These are phyloP conservation scores for Physcomitrellopsis africana DNA, from an alignment of 225 moss, liverwort and hornwort species.

Conservation along the genomic window DNA sequence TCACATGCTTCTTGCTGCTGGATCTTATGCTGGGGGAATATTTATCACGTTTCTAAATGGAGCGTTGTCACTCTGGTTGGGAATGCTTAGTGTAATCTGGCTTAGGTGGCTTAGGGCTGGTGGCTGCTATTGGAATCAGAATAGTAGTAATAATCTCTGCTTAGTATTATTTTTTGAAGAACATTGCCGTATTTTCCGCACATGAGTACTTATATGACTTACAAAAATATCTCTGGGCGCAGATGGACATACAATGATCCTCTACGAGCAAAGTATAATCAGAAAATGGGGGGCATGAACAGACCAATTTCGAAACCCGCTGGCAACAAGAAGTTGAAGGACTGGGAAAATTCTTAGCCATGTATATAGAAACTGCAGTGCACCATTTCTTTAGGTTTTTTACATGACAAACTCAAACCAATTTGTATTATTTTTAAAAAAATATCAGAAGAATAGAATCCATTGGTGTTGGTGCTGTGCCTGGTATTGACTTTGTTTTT, in stretches of 20 bases:
- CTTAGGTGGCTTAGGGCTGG: too few relatives aligned
- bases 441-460: neutral
- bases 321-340: conserved; percentile 91
- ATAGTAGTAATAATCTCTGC: conserved; percentile 13
- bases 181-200: neutral
- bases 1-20: too few relatives aligned
- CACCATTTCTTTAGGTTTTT: neutral
- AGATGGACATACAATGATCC: conserved; percentile 98
- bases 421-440: conserved; percentile 26
- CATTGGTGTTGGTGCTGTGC: neutral
- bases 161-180: neutral
- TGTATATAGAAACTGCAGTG: conserved; percentile 17
- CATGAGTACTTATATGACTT: neutral
- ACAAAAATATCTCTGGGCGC: conserved; percentile 31
- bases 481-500: neutral
- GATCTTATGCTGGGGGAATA: too few relatives aligned
- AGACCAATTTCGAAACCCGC: conserved; percentile 79
- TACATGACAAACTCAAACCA: conserved; percentile 9
- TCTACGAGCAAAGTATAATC: conserved; percentile 87
- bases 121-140: neutral
- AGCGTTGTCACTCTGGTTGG: too few relatives aligned
- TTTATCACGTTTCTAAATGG: too few relatives aligned
- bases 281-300: conserved; percentile 96
- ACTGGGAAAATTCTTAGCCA: conserved; percentile 68
- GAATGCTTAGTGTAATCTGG: too few relatives aligned